Base-by-base conservation (phyloP, 2,329 filamentous ascomycete species). In the Fusarium multiceps region DNA sequence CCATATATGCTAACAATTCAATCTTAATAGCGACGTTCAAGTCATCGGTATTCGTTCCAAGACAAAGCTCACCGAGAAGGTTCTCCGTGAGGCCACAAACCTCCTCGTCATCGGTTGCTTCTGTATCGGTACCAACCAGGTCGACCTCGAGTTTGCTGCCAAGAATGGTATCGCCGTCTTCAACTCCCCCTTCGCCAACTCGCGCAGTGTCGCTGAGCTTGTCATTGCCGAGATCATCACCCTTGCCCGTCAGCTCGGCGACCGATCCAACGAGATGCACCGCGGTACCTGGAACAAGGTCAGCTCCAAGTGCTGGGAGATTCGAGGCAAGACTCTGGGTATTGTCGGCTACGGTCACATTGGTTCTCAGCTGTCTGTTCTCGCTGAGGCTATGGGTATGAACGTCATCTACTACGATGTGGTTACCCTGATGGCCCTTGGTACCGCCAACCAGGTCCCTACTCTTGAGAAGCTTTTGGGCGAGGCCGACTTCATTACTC, bases 101-200 rank as follows among this genome's bases (percentile, higher is more conserved):
- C 87, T 99, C 56, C 92, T 98, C 63, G 96, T 98, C 67, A 89
- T 98, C 74, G 96, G 96, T 66, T 99, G 96, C 84, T 99, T 99
- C 87, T 99, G 96, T 81, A 99, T 99, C 76, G 96, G 96, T 72
- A 99, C 96, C 60, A 98, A 97, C 83, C 94, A 97, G 80, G 94
- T 97, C 71, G 91, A 97, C 79, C 89, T 97, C 64, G 88, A 93
- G 66, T 95, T 89, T 78, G 93, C 94, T 30, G 93, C 93, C 49
- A 86, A 87, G 73, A 89, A 92, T 78, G 94, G 96, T 72, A 97
- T 98, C 79, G 94, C 94, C 37, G 96, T 99, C 70, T 99, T 99
- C 89, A 99, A 99, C 84, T 98, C 96, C 47, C 96, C 96, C 3
- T 99, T 99, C 82, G 94, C 93, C 83, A 99, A 99, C 83, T 98